Percentiles rank a stretch among this genome's conserved stretches.
Evolutionary conservation across 768 basidiomycete species (phyloP).

Genomic region (Mycena epipterygia): DNA sequence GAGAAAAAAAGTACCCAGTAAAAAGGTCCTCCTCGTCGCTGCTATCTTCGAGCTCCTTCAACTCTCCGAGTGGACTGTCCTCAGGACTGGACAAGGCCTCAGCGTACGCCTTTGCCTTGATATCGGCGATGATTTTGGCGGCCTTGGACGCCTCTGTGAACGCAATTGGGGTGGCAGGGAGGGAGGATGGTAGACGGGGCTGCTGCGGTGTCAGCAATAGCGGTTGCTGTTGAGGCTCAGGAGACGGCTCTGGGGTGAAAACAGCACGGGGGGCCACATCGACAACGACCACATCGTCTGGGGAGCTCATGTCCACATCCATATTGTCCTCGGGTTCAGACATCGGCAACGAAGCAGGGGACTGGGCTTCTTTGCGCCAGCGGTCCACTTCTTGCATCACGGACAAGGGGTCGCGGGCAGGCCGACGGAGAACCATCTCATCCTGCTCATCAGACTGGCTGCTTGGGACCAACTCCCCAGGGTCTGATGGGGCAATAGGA

Average conservation of each 20-base stretch:
- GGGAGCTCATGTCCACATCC: conserved; percentile 22
- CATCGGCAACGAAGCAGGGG: conserved; percentile 33
- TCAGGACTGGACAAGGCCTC: conserved; percentile 62
- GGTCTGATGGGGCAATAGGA: conserved; percentile 36
- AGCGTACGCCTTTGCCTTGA: conserved; percentile 73
- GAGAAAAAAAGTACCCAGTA: background rate
- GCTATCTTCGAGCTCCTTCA: conserved; percentile 63
- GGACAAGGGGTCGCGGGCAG: conserved; percentile 41
- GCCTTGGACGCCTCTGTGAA: conserved; percentile 61
- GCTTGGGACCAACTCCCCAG: conserved; percentile 63
- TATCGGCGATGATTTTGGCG: conserved; percentile 70
- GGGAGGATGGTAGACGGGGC: conserved; percentile 16
- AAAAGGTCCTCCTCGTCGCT: conserved; percentile 61
- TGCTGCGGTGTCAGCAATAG: conserved; percentile 21
- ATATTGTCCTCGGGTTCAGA: conserved; percentile 26
- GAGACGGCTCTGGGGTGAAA: conserved; percentile 28
- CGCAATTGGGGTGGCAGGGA: conserved; percentile 38
- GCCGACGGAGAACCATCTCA: conserved; percentile 58
- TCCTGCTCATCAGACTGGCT: conserved; percentile 75
- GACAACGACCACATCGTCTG: background rate
- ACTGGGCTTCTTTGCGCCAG: conserved; percentile 56
- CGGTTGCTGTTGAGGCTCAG: conserved; percentile 19
- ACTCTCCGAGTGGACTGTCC: conserved; percentile 50
- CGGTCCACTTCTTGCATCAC: conserved; percentile 55
- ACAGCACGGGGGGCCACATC: conserved; percentile 6